Base-by-base conservation (phyloP, 805 yeast species). In the Brettanomyces anomalus region DNA sequence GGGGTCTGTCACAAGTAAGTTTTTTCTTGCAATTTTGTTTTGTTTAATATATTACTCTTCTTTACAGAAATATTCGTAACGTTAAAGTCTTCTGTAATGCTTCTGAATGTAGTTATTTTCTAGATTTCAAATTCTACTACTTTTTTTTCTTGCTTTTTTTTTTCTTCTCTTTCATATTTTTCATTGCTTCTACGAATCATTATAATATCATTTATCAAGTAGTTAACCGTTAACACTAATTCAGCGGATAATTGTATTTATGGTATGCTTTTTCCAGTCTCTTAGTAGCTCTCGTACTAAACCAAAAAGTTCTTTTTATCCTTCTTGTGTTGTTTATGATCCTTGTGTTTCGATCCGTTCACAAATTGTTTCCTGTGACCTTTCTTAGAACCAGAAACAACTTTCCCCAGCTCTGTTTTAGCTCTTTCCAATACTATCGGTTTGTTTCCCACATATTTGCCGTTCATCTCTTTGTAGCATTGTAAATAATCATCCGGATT, bases 401-500 rank as follows among this genome's bases (percentile, higher is more conserved):
- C 39, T 11, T 38, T 42, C 5, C 47, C 49, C 1, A 67, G 65
- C 43, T 65, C 64, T 5, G 72, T 59, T 46, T 69, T 77, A 0
- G 90, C 89, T 46, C 79, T 66, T 56, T 80, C 79, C 56, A 84
- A 61, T 44, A 73, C 79, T 21, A 84, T 77, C 0, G 93, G 93
- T 52, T 80, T 80, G 51, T 70, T 74, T 1, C 93, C 94, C 39
- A 85, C 71, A 50, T 80, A 82, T 54, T 81, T 81, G 20, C 86
- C 85, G 55, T 84, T 80, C 79, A 82, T 73, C 52, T 80, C 85
- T 55, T 77, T 79, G 60, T 80, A 84, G 3, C 89, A 87, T 41
- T 66, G 62, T 43, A 84, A 65, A 51, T 81, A 84, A 54, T 84
- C 90, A 17, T 77, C 76, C 0, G 89, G 61, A 46, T 71, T 71